phyloP scores from a whole-genome alignment of 768 basidiomycete genomes.

The Auricularia heimuer region DNA sequence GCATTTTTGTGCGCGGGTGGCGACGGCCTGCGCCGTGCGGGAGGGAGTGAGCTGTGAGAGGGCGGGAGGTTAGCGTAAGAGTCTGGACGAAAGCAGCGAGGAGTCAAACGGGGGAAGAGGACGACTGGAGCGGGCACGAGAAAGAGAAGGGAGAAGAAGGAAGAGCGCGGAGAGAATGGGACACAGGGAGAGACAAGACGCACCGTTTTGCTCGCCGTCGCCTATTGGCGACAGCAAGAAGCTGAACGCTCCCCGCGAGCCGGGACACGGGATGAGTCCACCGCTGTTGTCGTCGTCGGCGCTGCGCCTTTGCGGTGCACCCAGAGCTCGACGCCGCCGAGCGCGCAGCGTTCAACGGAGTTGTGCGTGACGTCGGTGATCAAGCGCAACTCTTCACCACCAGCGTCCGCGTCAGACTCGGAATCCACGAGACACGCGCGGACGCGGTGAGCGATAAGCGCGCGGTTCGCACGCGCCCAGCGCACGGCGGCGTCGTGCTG shows the following conservation, averaged over 20 bases:
- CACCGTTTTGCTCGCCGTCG: conserved; percentile 27
- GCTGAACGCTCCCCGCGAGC: conserved; percentile 30
- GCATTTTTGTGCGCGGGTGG: conserved; percentile 24
- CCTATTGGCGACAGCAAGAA: conserved; percentile 27
- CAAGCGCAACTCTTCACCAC: conserved; percentile 15
- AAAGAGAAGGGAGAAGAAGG: no score
- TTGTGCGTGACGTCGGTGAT: conserved; percentile 31
- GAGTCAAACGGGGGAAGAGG: no score
- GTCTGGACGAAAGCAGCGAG: no score
- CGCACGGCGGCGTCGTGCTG: conserved; percentile 29
- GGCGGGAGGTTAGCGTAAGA: no score
- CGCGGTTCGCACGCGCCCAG: conserved; percentile 31
- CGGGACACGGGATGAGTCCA: conserved; percentile 29
- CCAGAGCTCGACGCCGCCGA: conserved; percentile 19
- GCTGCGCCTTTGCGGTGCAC: conserved; percentile 32
- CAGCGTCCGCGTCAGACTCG: not conserved
- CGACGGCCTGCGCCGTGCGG: conserved; percentile 32
- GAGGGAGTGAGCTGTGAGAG: conserved; percentile 22
- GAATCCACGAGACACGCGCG: conserved; percentile 20
- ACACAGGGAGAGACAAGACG: not conserved
- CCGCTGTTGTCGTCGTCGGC: conserved; percentile 11
- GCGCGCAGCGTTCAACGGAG: conserved; percentile 12
- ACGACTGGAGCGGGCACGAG: no score
- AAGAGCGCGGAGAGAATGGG: not conserved
- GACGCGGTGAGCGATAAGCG: conserved; percentile 30